Conservation (phyloP, 805 yeast genomes). For the Saccharomycopsis babjevae region DNA sequence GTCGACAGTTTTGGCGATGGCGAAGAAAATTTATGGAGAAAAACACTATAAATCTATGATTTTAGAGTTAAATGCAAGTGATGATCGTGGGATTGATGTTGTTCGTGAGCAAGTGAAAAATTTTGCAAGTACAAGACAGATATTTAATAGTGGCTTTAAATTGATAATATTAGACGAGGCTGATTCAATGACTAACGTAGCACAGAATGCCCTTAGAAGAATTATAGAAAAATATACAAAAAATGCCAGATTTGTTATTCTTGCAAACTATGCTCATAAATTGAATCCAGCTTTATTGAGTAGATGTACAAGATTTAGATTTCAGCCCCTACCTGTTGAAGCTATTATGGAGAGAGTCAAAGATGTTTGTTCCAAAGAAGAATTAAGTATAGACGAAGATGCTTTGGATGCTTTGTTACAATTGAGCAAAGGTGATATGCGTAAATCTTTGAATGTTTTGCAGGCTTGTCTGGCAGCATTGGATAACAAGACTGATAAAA, state of each 20-base stretch:
- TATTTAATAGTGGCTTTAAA: slow-evolving; percentile 78
- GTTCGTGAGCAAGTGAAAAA: slow-evolving; percentile 96
- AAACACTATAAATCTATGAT: slow-evolving; percentile 78
- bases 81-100: slow-evolving; percentile 95
- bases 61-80: slow-evolving; percentile 89
- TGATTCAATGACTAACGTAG: slow-evolving; percentile 84
- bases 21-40: slow-evolving; percentile 76
- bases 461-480: slow-evolving; percentile 88
- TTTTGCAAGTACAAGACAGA: slow-evolving; percentile 93
- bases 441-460: slow-evolving; percentile 83
- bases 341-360: slow-evolving; percentile 63
- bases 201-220: slow-evolving; percentile 74
- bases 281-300: slow-evolving; percentile 89
- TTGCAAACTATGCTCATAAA: slow-evolving; percentile 94
- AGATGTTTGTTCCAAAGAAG: slow-evolving; percentile 61
- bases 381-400: slow-evolving; percentile 42
- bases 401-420: slow-evolving; percentile 60
- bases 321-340: slow-evolving; percentile 62
- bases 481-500: slow-evolving; percentile 39
- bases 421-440: slow-evolving; percentile 91
- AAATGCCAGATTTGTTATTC: slow-evolving; percentile 88
- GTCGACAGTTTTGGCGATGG: slow-evolving; percentile 78
- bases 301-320: slow-evolving; percentile 91
- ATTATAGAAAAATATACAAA: slow-evolving; percentile 84
- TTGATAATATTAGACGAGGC: slow-evolving; percentile 92